These are phyloP conservation scores for Sclerotinia glacialis DNA, from an alignment of 2,329 filamentous ascomycete genomes.

Conservation along the genomic window DNA sequence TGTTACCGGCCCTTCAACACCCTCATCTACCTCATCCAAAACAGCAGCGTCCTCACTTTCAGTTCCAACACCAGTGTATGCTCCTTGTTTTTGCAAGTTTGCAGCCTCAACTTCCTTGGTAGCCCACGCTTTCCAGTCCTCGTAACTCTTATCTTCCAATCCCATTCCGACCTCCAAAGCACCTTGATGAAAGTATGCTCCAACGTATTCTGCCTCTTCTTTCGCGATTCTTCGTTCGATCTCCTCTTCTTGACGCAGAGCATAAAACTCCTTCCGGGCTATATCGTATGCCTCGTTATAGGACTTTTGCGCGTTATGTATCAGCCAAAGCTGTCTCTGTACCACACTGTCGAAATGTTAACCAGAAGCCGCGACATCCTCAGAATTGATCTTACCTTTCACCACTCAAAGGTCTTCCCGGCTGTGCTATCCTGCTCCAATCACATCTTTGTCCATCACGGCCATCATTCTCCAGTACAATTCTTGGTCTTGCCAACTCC, in stretches of 20 bases:
- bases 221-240: slow-evolving; percentile 76
- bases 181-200: slow-evolving; percentile 83
- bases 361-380: background rate
- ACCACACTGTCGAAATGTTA: slow-evolving; percentile 64
- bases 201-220: slow-evolving; percentile 82
- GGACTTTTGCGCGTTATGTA: slow-evolving; percentile 60
- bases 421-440: slow-evolving; percentile 77
- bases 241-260: slow-evolving; percentile 75
- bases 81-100: slow-evolving; percentile 44
- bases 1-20: background rate
- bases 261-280: slow-evolving; percentile 88
- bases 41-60: slow-evolving; percentile 36
- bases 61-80: slow-evolving; percentile 46
- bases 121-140: slow-evolving; percentile 85
- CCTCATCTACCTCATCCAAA: slow-evolving; percentile 10
- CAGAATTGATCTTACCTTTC: slow-evolving; percentile 61
- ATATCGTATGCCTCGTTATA: slow-evolving; percentile 76
- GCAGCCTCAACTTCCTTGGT: slow-evolving; percentile 45
- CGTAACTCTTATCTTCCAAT: slow-evolving; percentile 75
- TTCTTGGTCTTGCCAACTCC: slow-evolving; percentile 86
- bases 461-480: slow-evolving; percentile 82
- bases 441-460: slow-evolving; percentile 73
- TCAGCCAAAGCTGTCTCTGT: slow-evolving; percentile 84
- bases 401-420: slow-evolving; percentile 72
- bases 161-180: slow-evolving; percentile 74